A percentile compares a stretch with the other conserved stretches of the same genome.
These are phyloP conservation scores for Tulasnella sp. DNA, from an alignment of 768 basidiomycete genomes.

Conservation along the genomic window DNA sequence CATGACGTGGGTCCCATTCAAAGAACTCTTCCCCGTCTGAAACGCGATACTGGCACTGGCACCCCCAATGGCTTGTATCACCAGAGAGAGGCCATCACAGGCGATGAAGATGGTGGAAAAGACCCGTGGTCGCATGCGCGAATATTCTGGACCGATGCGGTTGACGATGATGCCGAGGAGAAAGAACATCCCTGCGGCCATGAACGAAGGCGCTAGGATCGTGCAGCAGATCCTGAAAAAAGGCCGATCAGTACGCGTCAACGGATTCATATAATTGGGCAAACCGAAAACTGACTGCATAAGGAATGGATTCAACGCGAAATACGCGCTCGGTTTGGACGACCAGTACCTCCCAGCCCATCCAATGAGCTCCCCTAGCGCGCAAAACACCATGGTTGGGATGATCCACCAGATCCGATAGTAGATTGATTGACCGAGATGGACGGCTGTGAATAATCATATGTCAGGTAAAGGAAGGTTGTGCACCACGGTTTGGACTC, in stretches of 20 bases:
- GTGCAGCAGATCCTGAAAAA: conserved; percentile 10
- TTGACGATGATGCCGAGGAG: conserved; percentile 25
- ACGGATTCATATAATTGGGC: neutral
- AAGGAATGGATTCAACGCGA: conserved; percentile 3
- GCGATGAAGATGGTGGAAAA: conserved; percentile 15
- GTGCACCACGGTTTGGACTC: neutral
- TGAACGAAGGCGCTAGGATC: conserved; percentile 16
- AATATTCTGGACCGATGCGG: conserved; percentile 19
- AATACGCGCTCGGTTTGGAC: conserved; percentile 1
- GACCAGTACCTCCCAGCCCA: conserved; percentile 14
- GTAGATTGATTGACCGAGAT: conserved; percentile 4
- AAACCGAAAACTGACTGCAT: conserved; percentile 8
- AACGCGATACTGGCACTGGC: conserved; percentile 24
- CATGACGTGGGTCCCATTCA: conserved; percentile 18
- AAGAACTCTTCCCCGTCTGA: conserved; percentile 17
- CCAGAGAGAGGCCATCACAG: conserved; percentile 30
- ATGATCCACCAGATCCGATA: conserved; percentile 13
- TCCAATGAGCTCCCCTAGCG: conserved; percentile 7
- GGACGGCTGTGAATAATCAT: neutral
- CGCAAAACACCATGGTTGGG: conserved; percentile 14
- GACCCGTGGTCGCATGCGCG: conserved; percentile 11
- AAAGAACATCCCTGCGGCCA: conserved; percentile 29
- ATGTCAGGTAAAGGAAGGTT: too few species aligned
- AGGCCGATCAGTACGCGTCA: neutral
- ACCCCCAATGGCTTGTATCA: conserved; percentile 35